These are phyloP conservation scores for Malus hybrid DNA, from an alignment of 331 rosid genomes.

Conservation along the genomic window DNA sequence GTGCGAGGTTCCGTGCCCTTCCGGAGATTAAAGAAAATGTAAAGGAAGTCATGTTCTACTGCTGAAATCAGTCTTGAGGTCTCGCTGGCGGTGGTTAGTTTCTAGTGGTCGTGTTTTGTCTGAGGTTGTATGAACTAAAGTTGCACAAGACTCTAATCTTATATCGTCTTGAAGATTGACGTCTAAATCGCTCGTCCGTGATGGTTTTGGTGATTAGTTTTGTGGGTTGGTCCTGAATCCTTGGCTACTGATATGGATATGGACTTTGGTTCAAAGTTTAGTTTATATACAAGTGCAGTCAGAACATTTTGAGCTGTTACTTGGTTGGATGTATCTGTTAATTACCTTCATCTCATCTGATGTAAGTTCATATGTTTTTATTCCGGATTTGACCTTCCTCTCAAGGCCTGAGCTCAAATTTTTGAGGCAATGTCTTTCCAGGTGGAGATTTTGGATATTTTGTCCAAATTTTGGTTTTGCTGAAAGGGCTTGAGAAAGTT, in stretches of 20 bases:
- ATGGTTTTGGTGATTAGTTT: neutral
- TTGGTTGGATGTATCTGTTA: no score
- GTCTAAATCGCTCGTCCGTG: neutral
- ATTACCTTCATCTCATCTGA: no score
- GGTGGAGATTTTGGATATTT: no score
- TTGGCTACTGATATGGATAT: neutral
- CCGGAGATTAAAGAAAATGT: slow-evolving; percentile 41
- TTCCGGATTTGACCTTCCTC: no score
- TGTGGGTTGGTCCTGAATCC: neutral
- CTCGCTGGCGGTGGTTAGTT: neutral
- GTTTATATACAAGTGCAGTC: no score
- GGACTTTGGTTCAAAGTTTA: neutral
- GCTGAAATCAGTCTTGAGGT: slow-evolving; percentile 20
- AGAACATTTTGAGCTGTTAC: no score
- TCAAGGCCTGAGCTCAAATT: no score
- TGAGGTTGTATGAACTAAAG: neutral
- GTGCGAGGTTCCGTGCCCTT: slow-evolving; percentile 13
- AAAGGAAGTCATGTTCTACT: slow-evolving; percentile 62
- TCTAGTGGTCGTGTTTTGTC: neutral
- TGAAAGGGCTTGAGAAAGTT: no score
- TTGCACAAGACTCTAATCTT: neutral
- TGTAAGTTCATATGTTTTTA: no score
- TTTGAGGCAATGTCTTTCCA: no score
- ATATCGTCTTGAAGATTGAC: neutral
- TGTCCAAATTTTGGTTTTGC: no score